Evolutionary conservation across 805 yeast species (phyloP), one percentile per base, ranked within the genome.

Genomic region (Sugiyamaella qingdaonensis): DNA sequence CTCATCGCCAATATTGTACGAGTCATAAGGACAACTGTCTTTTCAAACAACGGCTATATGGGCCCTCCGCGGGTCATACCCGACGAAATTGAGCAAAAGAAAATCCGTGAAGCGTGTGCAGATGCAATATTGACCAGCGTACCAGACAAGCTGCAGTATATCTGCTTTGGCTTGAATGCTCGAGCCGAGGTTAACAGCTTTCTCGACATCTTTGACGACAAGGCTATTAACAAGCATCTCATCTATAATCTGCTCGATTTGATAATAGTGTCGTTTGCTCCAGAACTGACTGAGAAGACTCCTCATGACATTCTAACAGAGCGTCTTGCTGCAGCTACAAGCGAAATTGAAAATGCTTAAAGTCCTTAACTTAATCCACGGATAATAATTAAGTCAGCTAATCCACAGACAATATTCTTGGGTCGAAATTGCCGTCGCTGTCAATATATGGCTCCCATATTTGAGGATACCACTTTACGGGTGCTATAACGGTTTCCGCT

Each of bases 11-110:
- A 51, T 1, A 44, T 65, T 2, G 29, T 77, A 5, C 58, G 59
- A n/a, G 57, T 61, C 11, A 56, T 71, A 2, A 63, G 82, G 49
- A 63, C 65, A 31, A 62, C 67, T 31, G 56, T 78, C n/a, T 79
- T 78, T 54, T 82, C 83, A 2, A 65, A 64, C 24, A 80, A 79
- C 60, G 76, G 73, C 13, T 62, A 63, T n/a, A 73, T 79, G 76
- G 82, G 82, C 0, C 77, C 78, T 2, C 70, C 77, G 3, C 61
- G 77, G 19, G 60, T 67, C 2, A 65, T 69, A n/a, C 81, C 83
- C 1, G 62, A 65, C 10, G 67, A 63, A 0, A 70, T 64, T 19
- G 78, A 76, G 54, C 72, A 73, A 52, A 66, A 63, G 29, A 57
- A 56, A 2, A 56, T 67, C 8, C 52, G 61, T 3, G 42, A 48